Evolutionary conservation across 1,284 basidiomycete species (phyloP).

Genomic region (Heterobasidion irregulare): DNA sequence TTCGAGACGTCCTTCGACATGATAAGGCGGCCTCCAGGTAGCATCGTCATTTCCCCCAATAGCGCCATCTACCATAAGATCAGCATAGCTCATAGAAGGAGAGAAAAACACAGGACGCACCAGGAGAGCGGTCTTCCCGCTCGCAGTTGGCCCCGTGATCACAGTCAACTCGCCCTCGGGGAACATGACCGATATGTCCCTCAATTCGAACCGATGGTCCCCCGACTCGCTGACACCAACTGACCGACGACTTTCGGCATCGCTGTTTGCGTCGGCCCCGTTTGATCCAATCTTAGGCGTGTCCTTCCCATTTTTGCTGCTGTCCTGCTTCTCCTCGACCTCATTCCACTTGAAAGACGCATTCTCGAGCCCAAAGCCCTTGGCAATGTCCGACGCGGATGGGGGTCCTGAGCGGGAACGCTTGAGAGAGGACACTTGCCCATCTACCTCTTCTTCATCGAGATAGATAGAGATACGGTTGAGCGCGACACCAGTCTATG

Average conservation of each 20-base stretch:
- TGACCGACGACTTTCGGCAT: not conserved
- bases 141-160: slow-evolving; percentile 68
- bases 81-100: slow-evolving; percentile 1
- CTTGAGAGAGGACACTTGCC: slow-evolving; percentile 29
- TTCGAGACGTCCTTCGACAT: slow-evolving; percentile 56
- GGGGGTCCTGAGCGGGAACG: slow-evolving; percentile 17
- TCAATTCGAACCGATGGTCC: slow-evolving; percentile 53
- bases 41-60: slow-evolving; percentile 55
- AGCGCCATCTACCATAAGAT: slow-evolving; percentile 44
- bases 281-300: slow-evolving; percentile 8
- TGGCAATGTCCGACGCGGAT: slow-evolving; percentile 15
- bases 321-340: slow-evolving; percentile 26
- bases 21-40: slow-evolving; percentile 39
- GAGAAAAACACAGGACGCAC: slow-evolving; percentile 22
- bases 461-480: slow-evolving; percentile 79
- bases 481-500: slow-evolving; percentile 65
- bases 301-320: slow-evolving; percentile 7
- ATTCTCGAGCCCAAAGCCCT: slow-evolving; percentile 53
- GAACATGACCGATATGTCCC: slow-evolving; percentile 59
- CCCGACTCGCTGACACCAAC: slow-evolving; percentile 11
- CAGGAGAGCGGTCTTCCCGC: slow-evolving; percentile 73
- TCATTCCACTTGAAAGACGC: slow-evolving; percentile 71
- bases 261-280: slow-evolving; percentile 14
- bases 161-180: slow-evolving; percentile 61
- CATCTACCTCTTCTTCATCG: slow-evolving; percentile 65